Percentiles rank a stretch among this genome's conserved stretches.
phyloP scores from a whole-genome alignment of 768 basidiomycete species.

The Tulasnella sp. region DNA sequence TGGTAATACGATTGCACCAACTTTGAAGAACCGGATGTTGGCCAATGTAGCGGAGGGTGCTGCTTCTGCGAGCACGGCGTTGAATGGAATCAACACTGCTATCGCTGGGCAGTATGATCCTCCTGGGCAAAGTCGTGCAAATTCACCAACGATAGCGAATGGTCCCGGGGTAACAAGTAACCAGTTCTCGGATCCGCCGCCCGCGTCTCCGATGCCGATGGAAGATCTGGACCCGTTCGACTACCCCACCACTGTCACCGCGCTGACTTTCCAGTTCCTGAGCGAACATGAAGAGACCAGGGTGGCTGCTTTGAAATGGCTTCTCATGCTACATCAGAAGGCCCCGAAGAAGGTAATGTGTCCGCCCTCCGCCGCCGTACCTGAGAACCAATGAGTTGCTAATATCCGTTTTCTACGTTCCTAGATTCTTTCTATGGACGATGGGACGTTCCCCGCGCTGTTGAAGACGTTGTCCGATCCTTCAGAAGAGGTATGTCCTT shows the following conservation, averaged over 20 bases:
- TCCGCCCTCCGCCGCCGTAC: not conserved
- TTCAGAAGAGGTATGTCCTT: slow-evolving; percentile 70
- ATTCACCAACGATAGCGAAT: slow-evolving; percentile 36
- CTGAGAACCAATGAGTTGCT: not conserved
- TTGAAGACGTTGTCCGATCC: slow-evolving; percentile 93
- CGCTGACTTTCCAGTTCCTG: slow-evolving; percentile 85
- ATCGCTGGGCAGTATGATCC: slow-evolving; percentile 13
- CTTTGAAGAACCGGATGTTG: slow-evolving; percentile 15
- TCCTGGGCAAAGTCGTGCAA: slow-evolving; percentile 44
- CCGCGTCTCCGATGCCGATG: slow-evolving; percentile 10
- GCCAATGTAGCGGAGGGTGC: not conserved
- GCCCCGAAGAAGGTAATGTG: slow-evolving; percentile 81
- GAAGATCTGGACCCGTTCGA: slow-evolving; percentile 63
- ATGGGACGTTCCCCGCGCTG: slow-evolving; percentile 91
- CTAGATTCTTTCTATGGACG: slow-evolving; percentile 91
- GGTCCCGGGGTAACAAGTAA: not conserved
- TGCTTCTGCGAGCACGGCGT: not conserved
- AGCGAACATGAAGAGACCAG: slow-evolving; percentile 96
- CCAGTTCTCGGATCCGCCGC: not conserved
- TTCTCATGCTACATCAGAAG: slow-evolving; percentile 97
- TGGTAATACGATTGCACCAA: slow-evolving; percentile 24
- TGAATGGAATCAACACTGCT: not conserved
- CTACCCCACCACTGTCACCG: slow-evolving; percentile 87
- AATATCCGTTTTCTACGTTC: not conserved
- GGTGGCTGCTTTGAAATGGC: slow-evolving; percentile 93